phyloP scores from a whole-genome alignment of 768 basidiomycete species.

The Phylloporus sp. region DNA sequence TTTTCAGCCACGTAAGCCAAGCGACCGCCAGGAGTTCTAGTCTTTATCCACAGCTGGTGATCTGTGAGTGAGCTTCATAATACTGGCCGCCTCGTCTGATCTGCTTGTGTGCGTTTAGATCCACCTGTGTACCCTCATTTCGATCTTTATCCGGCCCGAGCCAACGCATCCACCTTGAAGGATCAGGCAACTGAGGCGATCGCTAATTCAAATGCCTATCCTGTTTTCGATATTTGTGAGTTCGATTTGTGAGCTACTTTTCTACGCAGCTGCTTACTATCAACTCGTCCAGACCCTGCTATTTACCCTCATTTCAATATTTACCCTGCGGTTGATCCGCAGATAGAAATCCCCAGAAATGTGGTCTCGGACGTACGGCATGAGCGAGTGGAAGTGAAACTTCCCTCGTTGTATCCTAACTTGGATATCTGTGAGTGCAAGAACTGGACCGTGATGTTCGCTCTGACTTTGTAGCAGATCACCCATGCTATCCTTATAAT shows the following conservation, averaged over 20 bases:
- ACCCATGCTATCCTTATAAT: slow-evolving; percentile 38
- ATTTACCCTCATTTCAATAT: slow-evolving; percentile 41
- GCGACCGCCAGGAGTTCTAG: too few relatives aligned
- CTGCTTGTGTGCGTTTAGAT: slow-evolving; percentile 7
- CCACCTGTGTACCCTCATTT: slow-evolving; percentile 29
- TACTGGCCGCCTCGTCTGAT: slow-evolving; percentile 2
- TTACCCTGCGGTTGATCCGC: slow-evolving; percentile 29
- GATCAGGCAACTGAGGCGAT: neutral
- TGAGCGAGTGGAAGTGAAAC: slow-evolving; percentile 6
- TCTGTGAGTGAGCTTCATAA: slow-evolving; percentile 21
- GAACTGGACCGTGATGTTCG: too few relatives aligned
- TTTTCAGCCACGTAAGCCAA: neutral
- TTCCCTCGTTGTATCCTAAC: slow-evolving; percentile 12
- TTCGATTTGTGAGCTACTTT: neutral
- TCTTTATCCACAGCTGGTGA: slow-evolving; percentile 27
- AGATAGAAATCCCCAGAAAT: neutral
- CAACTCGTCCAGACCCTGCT: slow-evolving; percentile 32
- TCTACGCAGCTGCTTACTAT: slow-evolving; percentile 8
- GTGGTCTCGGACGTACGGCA: neutral
- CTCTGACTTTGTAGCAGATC: slow-evolving; percentile 26
- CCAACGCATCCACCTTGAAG: neutral
- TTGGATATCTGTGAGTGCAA: slow-evolving; percentile 33
- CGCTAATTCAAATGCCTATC: slow-evolving; percentile 17
- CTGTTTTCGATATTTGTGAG: slow-evolving; percentile 21
- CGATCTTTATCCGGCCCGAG: slow-evolving; percentile 29